phyloP scores from a whole-genome alignment of 495 filamentous ascomycete genomes.

The Ramalina peruviana region DNA sequence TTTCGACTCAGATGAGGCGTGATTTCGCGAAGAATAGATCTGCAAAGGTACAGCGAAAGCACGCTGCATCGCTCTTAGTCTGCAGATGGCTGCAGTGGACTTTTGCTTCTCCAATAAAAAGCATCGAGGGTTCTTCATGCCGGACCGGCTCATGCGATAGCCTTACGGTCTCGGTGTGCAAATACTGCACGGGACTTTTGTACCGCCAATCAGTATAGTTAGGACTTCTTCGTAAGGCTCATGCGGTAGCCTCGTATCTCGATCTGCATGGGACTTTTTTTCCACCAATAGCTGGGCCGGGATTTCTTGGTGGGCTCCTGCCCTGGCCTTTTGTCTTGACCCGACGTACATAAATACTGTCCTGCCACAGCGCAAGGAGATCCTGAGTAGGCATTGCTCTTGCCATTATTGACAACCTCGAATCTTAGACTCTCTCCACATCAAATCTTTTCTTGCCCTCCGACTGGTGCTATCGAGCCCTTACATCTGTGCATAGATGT shows the following conservation, averaged over 20 bases:
- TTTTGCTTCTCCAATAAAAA: no score
- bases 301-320: background rate
- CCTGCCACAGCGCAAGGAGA: background rate
- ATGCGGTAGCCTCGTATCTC: background rate
- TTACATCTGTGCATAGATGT: no score
- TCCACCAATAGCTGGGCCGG: background rate
- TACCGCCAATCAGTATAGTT: background rate
- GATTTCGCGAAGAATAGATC: no score
- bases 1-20: background rate
- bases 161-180: background rate
- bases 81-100: no score
- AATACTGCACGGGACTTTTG: slow-evolving; percentile 3
- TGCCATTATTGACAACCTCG: background rate
- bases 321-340: background rate
- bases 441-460: background rate
- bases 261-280: background rate
- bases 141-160: background rate
- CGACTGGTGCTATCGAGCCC: background rate
- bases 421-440: background rate
- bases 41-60: no score
- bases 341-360: background rate
- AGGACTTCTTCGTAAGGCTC: no score
- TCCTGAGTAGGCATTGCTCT: background rate
- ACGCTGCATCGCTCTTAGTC: no score
- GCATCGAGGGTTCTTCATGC: no score